phyloP scores from a whole-genome alignment of 2,329 filamentous ascomycete genomes.

The Xylariomycetidae sp. region DNA sequence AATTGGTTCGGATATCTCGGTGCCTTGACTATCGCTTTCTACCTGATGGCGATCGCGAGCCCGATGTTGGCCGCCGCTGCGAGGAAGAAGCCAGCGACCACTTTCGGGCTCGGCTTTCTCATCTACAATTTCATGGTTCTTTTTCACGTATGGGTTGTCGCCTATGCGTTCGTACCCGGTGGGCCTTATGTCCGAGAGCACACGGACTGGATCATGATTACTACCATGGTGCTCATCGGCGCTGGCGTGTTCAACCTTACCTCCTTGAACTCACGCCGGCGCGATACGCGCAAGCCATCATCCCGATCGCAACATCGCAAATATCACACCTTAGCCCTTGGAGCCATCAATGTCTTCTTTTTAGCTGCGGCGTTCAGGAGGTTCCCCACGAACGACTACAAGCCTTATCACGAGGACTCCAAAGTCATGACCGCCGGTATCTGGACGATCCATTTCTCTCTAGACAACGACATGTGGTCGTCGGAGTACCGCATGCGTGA shows the following conservation, averaged over 20 bases:
- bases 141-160: conserved; percentile 98
- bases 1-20: conserved; percentile 92
- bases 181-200: conserved; percentile 88
- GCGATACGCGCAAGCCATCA: conserved; percentile 29
- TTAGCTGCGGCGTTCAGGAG: conserved; percentile 78
- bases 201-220: conserved; percentile 92
- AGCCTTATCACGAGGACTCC: conserved; percentile 80
- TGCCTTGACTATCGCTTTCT: conserved; percentile 68
- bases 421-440: conserved; percentile 91
- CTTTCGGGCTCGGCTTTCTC: conserved; percentile 85
- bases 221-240: conserved; percentile 79
- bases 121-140: conserved; percentile 91
- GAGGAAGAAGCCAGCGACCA: conserved; percentile 69
- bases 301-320: conserved; percentile 42
- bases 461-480: conserved; percentile 99
- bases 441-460: conserved; percentile 97
- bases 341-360: conserved; percentile 75
- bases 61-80: conserved; percentile 72
- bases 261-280: conserved; percentile 40
- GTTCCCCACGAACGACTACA: conserved; percentile 90
- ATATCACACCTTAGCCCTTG: conserved; percentile 54
- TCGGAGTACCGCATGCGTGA: conserved; percentile 92
- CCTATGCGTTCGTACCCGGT: conserved; percentile 95
- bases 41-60: conserved; percentile 75
- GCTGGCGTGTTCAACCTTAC: conserved; percentile 75